Conservation (phyloP, 768 basidiomycete species). For the Termitomyces eurrhizus region DNA sequence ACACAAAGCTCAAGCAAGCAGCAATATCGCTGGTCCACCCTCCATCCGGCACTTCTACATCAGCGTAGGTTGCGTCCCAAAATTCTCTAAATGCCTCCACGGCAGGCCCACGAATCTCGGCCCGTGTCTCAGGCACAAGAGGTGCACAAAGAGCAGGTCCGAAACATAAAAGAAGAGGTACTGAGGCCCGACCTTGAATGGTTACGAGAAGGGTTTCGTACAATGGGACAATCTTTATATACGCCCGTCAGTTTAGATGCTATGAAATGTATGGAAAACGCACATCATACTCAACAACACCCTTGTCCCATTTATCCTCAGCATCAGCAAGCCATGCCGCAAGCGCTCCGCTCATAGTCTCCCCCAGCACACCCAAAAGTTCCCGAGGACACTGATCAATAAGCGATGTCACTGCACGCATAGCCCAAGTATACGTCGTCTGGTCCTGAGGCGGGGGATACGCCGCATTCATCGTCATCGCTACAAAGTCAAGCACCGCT, state of each 20-base stretch:
- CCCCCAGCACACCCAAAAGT: slow-evolving; percentile 15
- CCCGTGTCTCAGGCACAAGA: slow-evolving; percentile 43
- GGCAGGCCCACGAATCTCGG: slow-evolving; percentile 39
- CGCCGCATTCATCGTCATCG: slow-evolving; percentile 51
- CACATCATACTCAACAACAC: slow-evolving; percentile 60
- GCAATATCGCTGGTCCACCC: slow-evolving; percentile 54
- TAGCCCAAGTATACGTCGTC: slow-evolving; percentile 57
- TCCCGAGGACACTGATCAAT: slow-evolving; percentile 51
- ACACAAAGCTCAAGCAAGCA: slow-evolving; percentile 20
- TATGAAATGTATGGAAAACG: slow-evolving; percentile 19
- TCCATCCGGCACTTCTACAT: slow-evolving; percentile 32
- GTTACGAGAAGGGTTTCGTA: slow-evolving; percentile 58
- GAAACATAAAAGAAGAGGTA: slow-evolving; percentile 42
- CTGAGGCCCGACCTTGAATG: slow-evolving; percentile 39
- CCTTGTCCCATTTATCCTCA: slow-evolving; percentile 39
- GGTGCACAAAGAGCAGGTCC: slow-evolving; percentile 51
- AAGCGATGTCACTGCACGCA: slow-evolving; percentile 48
- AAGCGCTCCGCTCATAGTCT: slow-evolving; percentile 42
- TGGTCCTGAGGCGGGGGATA: slow-evolving; percentile 65
- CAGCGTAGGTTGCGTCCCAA: slow-evolving; percentile 51
- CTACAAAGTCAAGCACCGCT: slow-evolving; percentile 53
- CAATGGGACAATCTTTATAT: slow-evolving; percentile 52
- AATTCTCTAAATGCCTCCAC: slow-evolving; percentile 56
- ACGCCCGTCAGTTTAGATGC: neutral
- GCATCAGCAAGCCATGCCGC: slow-evolving; percentile 67